Base-by-base conservation (phyloP, 2,329 filamentous ascomycete genomes). In the Tolypocladium sp. region DNA sequence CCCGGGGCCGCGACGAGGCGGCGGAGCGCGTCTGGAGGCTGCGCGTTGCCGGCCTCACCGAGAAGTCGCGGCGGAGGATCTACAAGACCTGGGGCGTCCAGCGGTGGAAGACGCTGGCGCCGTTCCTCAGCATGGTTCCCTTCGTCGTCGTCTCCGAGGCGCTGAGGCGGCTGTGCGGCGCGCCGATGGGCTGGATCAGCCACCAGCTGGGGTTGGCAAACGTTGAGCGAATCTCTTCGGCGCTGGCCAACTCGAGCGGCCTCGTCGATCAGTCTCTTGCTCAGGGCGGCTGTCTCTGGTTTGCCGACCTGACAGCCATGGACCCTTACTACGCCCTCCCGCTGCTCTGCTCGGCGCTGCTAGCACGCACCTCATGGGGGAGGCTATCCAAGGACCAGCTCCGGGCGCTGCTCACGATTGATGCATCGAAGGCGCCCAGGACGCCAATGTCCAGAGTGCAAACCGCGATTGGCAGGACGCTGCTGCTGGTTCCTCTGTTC, bases 251-350 rank as follows among this genome's bases (percentile, higher is more conserved):
- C 4, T 60, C 68, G 25, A 63, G 64, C 57, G 61, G 61, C 59
- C 62, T 71, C 58, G 63, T 70, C 42, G 69, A 80, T 51, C 69
- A 74, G 3, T 73, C 74, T 1, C 65, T 85, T n/a, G 65, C 72
- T 1, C 73, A 77, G 0, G 82, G 79, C 6, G 82, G 82, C 33
- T 76, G 74, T 46, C 71, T 84, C 20, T 85, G 82, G 82, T 83
- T 85, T 64, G 71, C 75, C 2, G 78, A 85, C 63, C 74, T 85
- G 30, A 79, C 77, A 8, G 76, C 67, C 37, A 70, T 78, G 38
- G 83, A 85, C 61, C 81, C 83, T 1, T 78, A 77, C 59, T 72
- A 76, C 59, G 68, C 77, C 35, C 74, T 85, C 0, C 81, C 83
- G 3, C 33, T 72, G 10, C 59, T 73, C 42, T 75, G 70, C 59